phyloP scores from a whole-genome alignment of 331 rosid species.

The Quercus phellos region DNA sequence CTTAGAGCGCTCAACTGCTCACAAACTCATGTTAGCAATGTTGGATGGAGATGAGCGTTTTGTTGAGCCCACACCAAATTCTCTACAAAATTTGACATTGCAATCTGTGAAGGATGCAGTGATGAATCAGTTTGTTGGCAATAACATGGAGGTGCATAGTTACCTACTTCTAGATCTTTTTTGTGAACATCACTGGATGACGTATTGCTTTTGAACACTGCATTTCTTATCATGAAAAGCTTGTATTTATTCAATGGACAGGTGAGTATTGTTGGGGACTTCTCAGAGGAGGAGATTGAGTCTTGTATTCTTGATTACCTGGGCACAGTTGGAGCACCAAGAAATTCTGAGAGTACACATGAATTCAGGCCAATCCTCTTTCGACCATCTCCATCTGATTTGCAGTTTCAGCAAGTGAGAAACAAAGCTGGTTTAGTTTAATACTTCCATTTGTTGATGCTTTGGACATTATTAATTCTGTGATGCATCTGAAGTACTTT shows the following conservation, averaged over 20 bases:
- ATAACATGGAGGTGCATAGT: slow-evolving; percentile 89
- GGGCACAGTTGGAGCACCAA: slow-evolving; percentile 69
- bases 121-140: slow-evolving; percentile 85
- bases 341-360: slow-evolving; percentile 27
- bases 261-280: slow-evolving; percentile 95
- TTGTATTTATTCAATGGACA: slow-evolving; percentile 23
- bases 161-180: slow-evolving; percentile 16
- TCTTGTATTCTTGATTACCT: slow-evolving; percentile 93
- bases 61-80: slow-evolving; percentile 90
- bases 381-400: slow-evolving; percentile 63
- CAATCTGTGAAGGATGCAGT: slow-evolving; percentile 92
- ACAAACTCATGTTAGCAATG: slow-evolving; percentile 98
- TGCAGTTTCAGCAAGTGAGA: slow-evolving; percentile 92
- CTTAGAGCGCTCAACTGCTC: slow-evolving; percentile 99
- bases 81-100: slow-evolving; percentile 76
- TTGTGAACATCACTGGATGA: background rate
- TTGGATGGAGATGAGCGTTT: slow-evolving; percentile 91
- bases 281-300: slow-evolving; percentile 83
- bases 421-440: slow-evolving; percentile 17
- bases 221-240: slow-evolving; percentile 1
- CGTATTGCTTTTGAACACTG: slow-evolving; percentile 4
- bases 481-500: background rate
- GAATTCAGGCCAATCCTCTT: slow-evolving; percentile 56
- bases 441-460: background rate
- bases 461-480: background rate